Evolutionary conservation across 1,139 yeast species (phyloP), one percentile per base, ranked within the genome.

Genomic region (Geotrichum cucujoidarum): DNA sequence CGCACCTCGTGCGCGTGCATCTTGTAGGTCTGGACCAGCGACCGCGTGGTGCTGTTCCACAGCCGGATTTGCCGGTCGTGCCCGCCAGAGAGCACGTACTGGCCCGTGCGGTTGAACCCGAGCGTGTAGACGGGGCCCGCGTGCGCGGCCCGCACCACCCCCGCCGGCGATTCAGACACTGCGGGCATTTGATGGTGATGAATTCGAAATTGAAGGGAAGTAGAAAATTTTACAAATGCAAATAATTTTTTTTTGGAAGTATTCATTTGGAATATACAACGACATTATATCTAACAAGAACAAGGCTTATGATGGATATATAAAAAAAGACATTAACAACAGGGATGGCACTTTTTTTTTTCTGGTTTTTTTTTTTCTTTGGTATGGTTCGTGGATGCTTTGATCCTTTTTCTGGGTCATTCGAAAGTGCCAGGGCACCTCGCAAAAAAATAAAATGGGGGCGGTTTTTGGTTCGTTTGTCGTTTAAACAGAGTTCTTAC

Each of bases 1-100:
- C 66, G 55, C 8, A 67, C 64, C 43, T 63, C 69, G 42, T 62
- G 59, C 8, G 65, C 65, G 44, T 67, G 70, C 8, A 56, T 48
- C 37, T 49, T 52, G 46, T 62, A 64, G 2, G 56, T 45, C 39
- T 61, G 57, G 32, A 65, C 51, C 27, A 51, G 53, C 14, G 52
- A 29, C 13, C 58, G 60, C 1, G 64, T 49, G 20, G 46, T 40
- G 6, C 63, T 53, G 49, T 66, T 67, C 67, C 68, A 65, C 13
- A 67, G 56, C 5, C 52, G 43, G 14, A 67, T 55, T 20, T 51
- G 48, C 14, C 63, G 50, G 48, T 67, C 71, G 45, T 62, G 65
- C 7, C 70, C 69, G 24, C 43, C 48, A 5, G 66, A 59, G 1
- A 67, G 55, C 13, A 62, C 40, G 46, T 67, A 66, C 18, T 54